Base-by-base conservation (phyloP, 2,329 filamentous ascomycete species). In the Colletotrichum sp. region DNA sequence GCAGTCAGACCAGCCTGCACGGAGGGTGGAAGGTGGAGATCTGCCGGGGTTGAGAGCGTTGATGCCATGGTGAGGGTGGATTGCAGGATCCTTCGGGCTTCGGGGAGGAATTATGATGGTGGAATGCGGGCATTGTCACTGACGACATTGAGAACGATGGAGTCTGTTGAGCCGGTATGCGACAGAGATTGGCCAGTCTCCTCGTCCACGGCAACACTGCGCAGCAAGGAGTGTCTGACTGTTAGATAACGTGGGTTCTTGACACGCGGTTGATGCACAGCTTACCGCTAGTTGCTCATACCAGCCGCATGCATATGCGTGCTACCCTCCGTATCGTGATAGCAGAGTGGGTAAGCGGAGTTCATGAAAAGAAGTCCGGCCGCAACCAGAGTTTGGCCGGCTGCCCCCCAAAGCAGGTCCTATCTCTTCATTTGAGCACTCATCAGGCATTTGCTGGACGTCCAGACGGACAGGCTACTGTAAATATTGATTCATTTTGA, bases 271-370 rank as follows among this genome's bases (percentile, higher is more conserved):
- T 62, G 12, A 56, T 65, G 68, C 28, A 56, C 27, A 71, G 65
- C 56, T 64, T 64, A 36, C 30, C 22, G 18, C 64, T 10, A 16
- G 25, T 48, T 73, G 27, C 65, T 62, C 32, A 32, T 69, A 18
- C 30, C 36, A 68, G 71, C 13, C 28, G 22, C 43, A 48, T 70
- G 71, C 71, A 74, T 70, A 48, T 70, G 71, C 58, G 28, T 39
- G 48, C n/a, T 27, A 65, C 43, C 66, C 34, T 70, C n/a, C 43
- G 13, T 25, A 16, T 12, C 28, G 18, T 18, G 3, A 60, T 16
- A 22, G 4, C 25, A 39, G 22, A 16, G 25, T n/a, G n/a, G 43
- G 43, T 52, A 52, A 52, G 43, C 43, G 43, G 43, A 25, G 43
- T 52, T 52, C 43, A 52, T 22, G 43, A 22, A 52, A 7, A 12